A percentile compares a stretch with the other conserved stretches of the same genome.
These are phyloP conservation scores for Biscogniauxia mediterranea DNA, from an alignment of 2,329 filamentous ascomycete genomes.

Conservation along the genomic window DNA sequence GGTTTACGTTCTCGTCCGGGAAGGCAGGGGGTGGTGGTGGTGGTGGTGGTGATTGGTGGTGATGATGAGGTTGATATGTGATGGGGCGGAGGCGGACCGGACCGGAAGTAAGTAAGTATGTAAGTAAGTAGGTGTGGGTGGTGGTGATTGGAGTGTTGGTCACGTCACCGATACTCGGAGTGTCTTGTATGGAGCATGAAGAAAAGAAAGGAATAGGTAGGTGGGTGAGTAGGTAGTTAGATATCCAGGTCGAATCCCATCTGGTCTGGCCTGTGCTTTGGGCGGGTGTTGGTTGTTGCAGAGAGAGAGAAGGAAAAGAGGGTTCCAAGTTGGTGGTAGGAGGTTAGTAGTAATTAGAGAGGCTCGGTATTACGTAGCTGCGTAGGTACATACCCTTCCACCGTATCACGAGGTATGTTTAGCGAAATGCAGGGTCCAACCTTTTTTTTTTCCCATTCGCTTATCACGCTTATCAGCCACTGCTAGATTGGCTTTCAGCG, in stretches of 20 bases:
- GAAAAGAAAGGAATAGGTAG: background rate
- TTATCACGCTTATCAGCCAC: background rate
- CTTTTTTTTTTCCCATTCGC: slow-evolving; percentile 1
- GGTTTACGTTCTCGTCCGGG: background rate
- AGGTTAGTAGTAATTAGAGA: too few species aligned
- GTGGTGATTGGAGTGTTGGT: too few species aligned
- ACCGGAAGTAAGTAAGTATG: too few species aligned
- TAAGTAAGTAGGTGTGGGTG: too few species aligned
- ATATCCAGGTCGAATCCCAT: too few species aligned
- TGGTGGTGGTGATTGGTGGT: background rate
- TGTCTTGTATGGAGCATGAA: background rate
- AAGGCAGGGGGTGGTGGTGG: background rate
- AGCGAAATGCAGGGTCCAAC: slow-evolving; percentile 12
- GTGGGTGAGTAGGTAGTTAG: too few species aligned
- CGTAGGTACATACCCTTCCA: slow-evolving; percentile 1
- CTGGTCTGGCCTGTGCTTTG: too few species aligned
- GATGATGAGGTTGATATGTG: background rate
- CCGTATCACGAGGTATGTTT: background rate
- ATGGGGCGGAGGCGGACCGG: background rate
- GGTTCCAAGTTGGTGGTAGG: too few species aligned
- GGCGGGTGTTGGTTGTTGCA: too few species aligned
- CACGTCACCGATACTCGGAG: slow-evolving; percentile 12
- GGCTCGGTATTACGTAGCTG: background rate
- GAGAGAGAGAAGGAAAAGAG: too few species aligned
- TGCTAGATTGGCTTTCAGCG: background rate